Evolutionary conservation across 129 eudicot species (phyloP), one percentile per base, ranked within the genome.

Genomic region (Centrapalus pauciflorus): DNA sequence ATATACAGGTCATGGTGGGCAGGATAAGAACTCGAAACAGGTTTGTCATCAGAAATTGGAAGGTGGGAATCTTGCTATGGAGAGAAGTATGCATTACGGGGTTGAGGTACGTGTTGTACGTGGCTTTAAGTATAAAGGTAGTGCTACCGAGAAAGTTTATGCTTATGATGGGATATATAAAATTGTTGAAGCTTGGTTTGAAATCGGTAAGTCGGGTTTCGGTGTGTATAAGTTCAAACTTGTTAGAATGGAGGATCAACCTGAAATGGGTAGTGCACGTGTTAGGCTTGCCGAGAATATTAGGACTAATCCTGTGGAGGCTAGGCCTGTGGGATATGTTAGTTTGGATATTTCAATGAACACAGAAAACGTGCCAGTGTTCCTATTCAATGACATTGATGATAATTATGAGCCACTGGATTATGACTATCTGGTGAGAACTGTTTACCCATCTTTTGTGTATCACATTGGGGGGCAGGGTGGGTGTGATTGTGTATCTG

Each of bases 1-100:
- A 0, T 88, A 88, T 45, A 82, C 96, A 0, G 93, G 96, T 48
- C 96, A 88, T 7, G 96, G 96, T 13, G 96, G 96, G 24, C 92
- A 85, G 63, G 96, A 88, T 60, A 76, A 75, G 72, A 17, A 73
- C 37, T 30, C 56, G 1, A 83, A 55, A 41, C 96, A 85, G 24
- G 82, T 81, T 34, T 62, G 16, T 49, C 83, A 88, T 67, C 96
- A 88, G 76, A 82, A 52, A 37, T 48, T 85, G 65, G 89, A 80
- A 34, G 68, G 80, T 12, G 96, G 96, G 41, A 88, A 88, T 64
- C 76, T 88, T 43, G 93, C 82, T 0, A 46, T 88, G 82, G 93
- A 85, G 70, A 77, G 93, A 69, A 88, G 96, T 49, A 78, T 75
- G 96, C 63, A 76, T 43, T 80, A 88, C 13, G 96, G 87, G 1